Evolutionary conservation across 1,139 yeast genomes (phyloP).

Genomic region (Lodderomyces oxycetoniae): DNA sequence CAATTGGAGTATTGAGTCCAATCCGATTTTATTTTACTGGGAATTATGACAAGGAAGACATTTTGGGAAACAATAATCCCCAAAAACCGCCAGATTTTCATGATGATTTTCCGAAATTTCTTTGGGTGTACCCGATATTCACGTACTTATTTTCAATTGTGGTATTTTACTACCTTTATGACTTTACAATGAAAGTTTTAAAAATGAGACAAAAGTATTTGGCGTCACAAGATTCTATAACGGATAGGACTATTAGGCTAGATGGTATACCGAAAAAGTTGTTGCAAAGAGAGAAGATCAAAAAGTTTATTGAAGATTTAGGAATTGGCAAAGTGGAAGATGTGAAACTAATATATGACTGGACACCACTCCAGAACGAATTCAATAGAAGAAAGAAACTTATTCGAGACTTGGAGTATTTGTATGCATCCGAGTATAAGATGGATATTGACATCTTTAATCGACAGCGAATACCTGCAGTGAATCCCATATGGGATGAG

Average conservation of each 20-base stretch:
- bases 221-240: conserved; percentile 84
- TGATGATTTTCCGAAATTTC: conserved; percentile 30
- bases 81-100: conserved; percentile 18
- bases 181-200: conserved; percentile 69
- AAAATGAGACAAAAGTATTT: conserved; percentile 74
- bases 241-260: conserved; percentile 85
- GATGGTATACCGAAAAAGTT: conserved; percentile 70
- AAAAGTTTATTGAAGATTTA: conserved; percentile 53
- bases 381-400: conserved; percentile 33
- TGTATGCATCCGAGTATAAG: conserved; percentile 44
- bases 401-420: conserved; percentile 38
- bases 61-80: conserved; percentile 12
- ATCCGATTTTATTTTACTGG: conserved; percentile 43
- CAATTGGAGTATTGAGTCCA: conserved; percentile 41
- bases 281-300: conserved; percentile 39
- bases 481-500: conserved; percentile 18
- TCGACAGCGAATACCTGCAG: conserved; percentile 27
- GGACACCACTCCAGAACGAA: conserved; percentile 43
- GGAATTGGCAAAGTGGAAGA: conserved; percentile 59
- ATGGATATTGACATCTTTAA: conserved; percentile 40
- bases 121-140: conserved; percentile 82
- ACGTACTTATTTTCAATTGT: conserved; percentile 78
- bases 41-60: conserved; percentile 40
- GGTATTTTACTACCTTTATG: conserved; percentile 56
- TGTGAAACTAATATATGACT: conserved; percentile 53